A percentile compares a stretch with the other conserved stretches of the same genome.
These are phyloP conservation scores for Phaffomyces thermotolerans DNA, from an alignment of 805 yeast species.

Conservation along the genomic window DNA sequence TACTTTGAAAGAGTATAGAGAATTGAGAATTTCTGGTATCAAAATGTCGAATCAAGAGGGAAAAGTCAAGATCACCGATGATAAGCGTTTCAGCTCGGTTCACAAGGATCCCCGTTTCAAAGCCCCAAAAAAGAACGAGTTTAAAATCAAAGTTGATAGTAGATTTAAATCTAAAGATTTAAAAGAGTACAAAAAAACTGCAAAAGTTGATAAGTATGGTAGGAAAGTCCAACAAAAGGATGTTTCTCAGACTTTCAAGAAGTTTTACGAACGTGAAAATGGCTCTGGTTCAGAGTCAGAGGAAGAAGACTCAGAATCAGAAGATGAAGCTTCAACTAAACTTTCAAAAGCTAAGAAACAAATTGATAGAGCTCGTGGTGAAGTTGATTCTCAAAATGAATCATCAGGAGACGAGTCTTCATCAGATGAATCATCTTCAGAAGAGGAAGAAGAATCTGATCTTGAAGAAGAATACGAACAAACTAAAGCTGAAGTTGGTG, in stretches of 20 bases:
- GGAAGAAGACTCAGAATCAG: slow-evolving; percentile 16
- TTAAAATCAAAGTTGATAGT: slow-evolving; percentile 74
- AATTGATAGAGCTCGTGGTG: slow-evolving; percentile 65
- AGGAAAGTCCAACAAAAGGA: slow-evolving; percentile 50
- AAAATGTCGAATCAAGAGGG: slow-evolving; percentile 2
- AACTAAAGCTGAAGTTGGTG: slow-evolving; percentile 73
- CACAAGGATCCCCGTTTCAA: slow-evolving; percentile 87
- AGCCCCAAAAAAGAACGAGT: slow-evolving; percentile 58
- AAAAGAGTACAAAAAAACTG: slow-evolving; percentile 47
- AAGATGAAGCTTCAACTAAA: slow-evolving; percentile 6
- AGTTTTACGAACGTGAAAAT: slow-evolving; percentile 30
- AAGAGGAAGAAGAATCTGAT: slow-evolving; percentile 35
- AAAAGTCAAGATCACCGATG: slow-evolving; percentile 34
- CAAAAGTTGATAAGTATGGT: slow-evolving; percentile 82
- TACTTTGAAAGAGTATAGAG: too few relatives aligned
- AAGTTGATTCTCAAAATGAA: slow-evolving; percentile 37
- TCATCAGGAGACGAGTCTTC: slow-evolving; percentile 27
- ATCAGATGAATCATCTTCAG: slow-evolving; percentile 31
- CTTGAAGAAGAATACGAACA: slow-evolving; percentile 34
- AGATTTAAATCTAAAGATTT: slow-evolving; percentile 65
- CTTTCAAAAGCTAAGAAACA: background rate
- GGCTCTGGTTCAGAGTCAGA: slow-evolving; percentile 15
- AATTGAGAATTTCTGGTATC: background rate
- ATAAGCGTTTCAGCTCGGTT: slow-evolving; percentile 71
- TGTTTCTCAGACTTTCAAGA: slow-evolving; percentile 27